Evolutionary conservation across 1,284 basidiomycete genomes (phyloP), one percentile per base, ranked within the genome.

Genomic region (Cutaneotrichosporon dermatis): DNA sequence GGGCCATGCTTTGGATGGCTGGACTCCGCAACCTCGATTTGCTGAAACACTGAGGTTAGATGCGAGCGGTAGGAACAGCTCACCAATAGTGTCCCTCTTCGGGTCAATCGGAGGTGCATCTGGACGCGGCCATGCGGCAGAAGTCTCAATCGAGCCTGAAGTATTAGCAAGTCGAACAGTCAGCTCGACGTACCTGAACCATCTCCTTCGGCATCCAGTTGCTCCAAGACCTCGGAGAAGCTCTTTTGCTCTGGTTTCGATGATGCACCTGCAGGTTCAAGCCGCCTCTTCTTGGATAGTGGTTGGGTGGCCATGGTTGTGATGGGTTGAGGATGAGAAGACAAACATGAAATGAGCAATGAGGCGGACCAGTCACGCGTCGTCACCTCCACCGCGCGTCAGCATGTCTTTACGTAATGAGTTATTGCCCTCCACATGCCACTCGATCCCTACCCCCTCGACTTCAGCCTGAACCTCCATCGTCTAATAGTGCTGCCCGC

Each of bases 1-100:
- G 84, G 80, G 2, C 76, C 79, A 33, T 81, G 80, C 6, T 77
- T 82, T 0, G 74, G 65, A 60, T 88, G 86, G 4, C 82, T 82
- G 2, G 85, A 80, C 61, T 90, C 86, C 65, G 94, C 90, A 9
- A 97, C 83, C 64, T 97, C 94, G 59, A 93, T 93, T 75, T 97
- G 94, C 74, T 97, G 93, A 69, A 97, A 96, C 13, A 88, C 73
- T 73, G 42, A 2, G 50, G n/a, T 45, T 10, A 48, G 37, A 43
- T 25, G 33, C 16, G n/a, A 40, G 11, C 10, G 15, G 51, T 15
- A 34, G 7, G 9, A 11, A 4, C n/a, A 12, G 60, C 80, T 65
- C 54, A 85, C 84, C 74, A 52, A 95, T 86, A 2, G 82, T 77
- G 67, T 93, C 87, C 46, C 68, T 82, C 60, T 83, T 81, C 42